These are phyloP conservation scores for Cutaneotrichosporon cavernicola DNA, from an alignment of 1,284 basidiomycete genomes.

Conservation along the genomic window DNA sequence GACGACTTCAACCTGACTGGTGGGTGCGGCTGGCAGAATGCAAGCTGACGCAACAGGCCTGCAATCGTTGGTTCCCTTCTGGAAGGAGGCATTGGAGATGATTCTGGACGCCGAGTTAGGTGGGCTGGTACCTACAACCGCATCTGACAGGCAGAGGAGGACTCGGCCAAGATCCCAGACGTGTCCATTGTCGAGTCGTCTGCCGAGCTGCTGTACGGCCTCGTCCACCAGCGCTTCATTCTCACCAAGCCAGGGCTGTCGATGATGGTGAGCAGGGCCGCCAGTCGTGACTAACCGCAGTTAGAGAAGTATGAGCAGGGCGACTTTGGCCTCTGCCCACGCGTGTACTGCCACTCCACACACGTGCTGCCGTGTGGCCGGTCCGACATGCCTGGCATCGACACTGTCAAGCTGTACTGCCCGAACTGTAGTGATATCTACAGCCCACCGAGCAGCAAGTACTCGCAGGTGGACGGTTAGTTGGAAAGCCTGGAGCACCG, in stretches of 20 bases:
- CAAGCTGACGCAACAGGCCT: slow-evolving; percentile 60
- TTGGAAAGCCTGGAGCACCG: slow-evolving; percentile 11
- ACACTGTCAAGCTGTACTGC: slow-evolving; percentile 98
- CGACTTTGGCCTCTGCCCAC: slow-evolving; percentile 91
- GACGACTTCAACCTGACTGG: slow-evolving; percentile 97
- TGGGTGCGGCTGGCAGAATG: slow-evolving; percentile 9
- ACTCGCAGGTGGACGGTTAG: slow-evolving; percentile 92
- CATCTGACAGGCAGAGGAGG: slow-evolving; percentile 66
- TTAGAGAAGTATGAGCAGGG: slow-evolving; percentile 93
- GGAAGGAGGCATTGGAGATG: slow-evolving; percentile 99
- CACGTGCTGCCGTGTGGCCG: slow-evolving; percentile 94
- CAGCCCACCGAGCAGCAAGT: slow-evolving; percentile 89
- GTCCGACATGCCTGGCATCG: slow-evolving; percentile 93
- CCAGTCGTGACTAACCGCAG: slow-evolving; percentile 54
- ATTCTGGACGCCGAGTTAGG: slow-evolving; percentile 99
- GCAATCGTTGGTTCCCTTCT: slow-evolving; percentile 92
- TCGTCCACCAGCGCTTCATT: slow-evolving; percentile 97
- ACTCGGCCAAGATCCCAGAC: slow-evolving; percentile 73
- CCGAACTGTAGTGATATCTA: slow-evolving; percentile 99
- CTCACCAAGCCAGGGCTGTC: slow-evolving; percentile 89
- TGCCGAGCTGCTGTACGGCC: slow-evolving; percentile 93
- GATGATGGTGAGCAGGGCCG: slow-evolving; percentile 70
- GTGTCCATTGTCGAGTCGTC: slow-evolving; percentile 98
- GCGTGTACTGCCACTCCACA: slow-evolving; percentile 87
- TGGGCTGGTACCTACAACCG: slow-evolving; percentile 53